A percentile compares a stretch with the other conserved stretches of the same genome.
Conservation (phyloP, 2,329 filamentous ascomycete species). For the Zymoseptoria passerinii region DNA sequence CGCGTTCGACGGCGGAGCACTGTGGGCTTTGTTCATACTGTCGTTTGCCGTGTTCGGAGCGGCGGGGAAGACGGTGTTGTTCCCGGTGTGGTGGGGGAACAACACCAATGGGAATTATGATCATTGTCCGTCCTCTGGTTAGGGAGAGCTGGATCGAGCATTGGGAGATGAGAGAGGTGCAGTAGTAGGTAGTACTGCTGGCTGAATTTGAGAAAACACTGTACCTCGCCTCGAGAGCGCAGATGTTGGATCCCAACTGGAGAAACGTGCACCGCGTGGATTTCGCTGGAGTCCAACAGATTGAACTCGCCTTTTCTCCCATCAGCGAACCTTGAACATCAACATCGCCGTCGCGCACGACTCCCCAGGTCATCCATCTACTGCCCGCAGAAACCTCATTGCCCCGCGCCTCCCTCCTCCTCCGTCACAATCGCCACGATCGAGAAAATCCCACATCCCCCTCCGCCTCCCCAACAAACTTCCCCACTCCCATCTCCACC, state of each 20-base stretch:
- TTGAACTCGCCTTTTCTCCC: too few species aligned
- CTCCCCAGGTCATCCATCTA: too few species aligned
- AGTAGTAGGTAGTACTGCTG: background rate
- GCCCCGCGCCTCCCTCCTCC: background rate
- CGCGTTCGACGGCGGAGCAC: conserved; percentile 46
- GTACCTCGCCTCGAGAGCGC: too few species aligned
- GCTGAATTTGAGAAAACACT: background rate
- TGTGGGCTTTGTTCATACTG: conserved; percentile 44
- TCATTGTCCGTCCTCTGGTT: conserved; percentile 33
- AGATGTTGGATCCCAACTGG: too few species aligned
- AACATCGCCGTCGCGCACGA: too few species aligned
- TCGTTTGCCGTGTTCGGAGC: conserved; percentile 49
- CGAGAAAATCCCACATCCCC: conserved; percentile 38
- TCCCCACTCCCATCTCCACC: conserved; percentile 34
- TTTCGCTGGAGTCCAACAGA: too few species aligned
- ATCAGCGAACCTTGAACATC: too few species aligned
- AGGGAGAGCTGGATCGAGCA: background rate
- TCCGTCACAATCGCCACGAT: conserved; percentile 35
- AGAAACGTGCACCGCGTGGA: too few species aligned
- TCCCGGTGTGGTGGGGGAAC: conserved; percentile 50
- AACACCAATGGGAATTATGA: conserved; percentile 43
- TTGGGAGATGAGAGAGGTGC: background rate
- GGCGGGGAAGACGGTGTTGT: conserved; percentile 30
- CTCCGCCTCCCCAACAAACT: conserved; percentile 31
- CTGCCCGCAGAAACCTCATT: too few species aligned